A percentile compares a stretch with the other conserved stretches of the same genome.
Evolutionary conservation across 2,329 filamentous ascomycete genomes (phyloP).

Genomic region (Fusarium virguliforme): DNA sequence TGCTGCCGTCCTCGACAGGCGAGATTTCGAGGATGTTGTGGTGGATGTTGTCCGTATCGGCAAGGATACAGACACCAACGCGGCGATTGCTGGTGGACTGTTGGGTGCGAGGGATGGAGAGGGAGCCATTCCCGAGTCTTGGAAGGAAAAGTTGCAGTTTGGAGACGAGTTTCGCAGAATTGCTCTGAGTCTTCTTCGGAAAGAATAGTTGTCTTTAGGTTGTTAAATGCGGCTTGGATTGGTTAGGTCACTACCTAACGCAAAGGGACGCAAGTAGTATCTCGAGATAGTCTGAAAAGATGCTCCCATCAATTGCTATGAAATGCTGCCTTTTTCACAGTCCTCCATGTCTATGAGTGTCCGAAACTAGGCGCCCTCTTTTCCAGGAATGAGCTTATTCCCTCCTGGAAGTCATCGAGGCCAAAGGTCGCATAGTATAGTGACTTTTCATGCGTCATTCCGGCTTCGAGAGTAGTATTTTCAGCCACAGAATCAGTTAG

Average conservation of each 20-base stretch:
- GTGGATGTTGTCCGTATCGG: conserved; percentile 64
- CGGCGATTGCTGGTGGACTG: conserved; percentile 63
- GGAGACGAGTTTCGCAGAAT: conserved; percentile 54
- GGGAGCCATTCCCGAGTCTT: conserved; percentile 59
- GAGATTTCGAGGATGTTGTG: conserved; percentile 61
- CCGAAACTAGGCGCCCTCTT: conserved; percentile 32
- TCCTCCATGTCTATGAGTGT: conserved; percentile 16
- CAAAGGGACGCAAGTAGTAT: too few species aligned
- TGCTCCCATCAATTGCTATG: too few species aligned
- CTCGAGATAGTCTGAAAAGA: too few species aligned
- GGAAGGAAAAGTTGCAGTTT: conserved; percentile 61
- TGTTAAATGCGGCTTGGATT: too few species aligned
- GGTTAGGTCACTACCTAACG: too few species aligned
- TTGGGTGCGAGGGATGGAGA: conserved; percentile 63
- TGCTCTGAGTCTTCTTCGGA: conserved; percentile 25
- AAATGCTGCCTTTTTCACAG: not conserved
- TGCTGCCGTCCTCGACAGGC: conserved; percentile 60
- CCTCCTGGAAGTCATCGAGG: conserved; percentile 37
- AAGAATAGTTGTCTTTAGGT: not conserved
- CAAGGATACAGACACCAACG: conserved; percentile 65
- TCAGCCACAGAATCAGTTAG: conserved; percentile 28
- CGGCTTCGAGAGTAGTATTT: conserved; percentile 25
- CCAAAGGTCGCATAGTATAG: conserved; percentile 41
- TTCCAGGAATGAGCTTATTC: conserved; percentile 33
- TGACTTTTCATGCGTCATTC: conserved; percentile 39